Evolutionary conservation across 2,329 filamentous ascomycete genomes (phyloP).

Genomic region (Aspergillus sclerotialis): DNA sequence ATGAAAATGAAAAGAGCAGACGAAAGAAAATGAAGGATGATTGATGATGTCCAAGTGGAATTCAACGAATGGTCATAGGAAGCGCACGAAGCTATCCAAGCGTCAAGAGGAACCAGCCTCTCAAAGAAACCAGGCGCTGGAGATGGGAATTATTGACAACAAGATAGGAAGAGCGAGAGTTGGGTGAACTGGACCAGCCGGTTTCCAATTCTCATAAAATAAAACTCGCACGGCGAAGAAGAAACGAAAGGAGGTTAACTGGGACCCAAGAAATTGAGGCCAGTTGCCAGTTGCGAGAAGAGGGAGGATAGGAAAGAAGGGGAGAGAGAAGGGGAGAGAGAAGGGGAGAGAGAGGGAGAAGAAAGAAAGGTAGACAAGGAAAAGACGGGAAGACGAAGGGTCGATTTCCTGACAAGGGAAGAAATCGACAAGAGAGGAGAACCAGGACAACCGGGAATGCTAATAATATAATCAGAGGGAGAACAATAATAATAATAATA

Average conservation of each 20-base stretch:
- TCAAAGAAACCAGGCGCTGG: slow-evolving; percentile 9
- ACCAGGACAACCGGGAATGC: slow-evolving; percentile 6
- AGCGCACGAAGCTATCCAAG: slow-evolving; percentile 15
- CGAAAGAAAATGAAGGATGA: slow-evolving; percentile 5
- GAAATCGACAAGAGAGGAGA: slow-evolving; percentile 3
- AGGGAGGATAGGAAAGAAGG: slow-evolving; percentile 10
- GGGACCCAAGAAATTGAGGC: slow-evolving; percentile 11
- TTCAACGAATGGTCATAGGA: slow-evolving; percentile 11
- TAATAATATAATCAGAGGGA: not conserved
- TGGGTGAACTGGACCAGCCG: slow-evolving; percentile 30
- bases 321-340: slow-evolving; percentile 18
- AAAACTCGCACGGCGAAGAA: slow-evolving; percentile 30
- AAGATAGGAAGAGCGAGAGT: slow-evolving; percentile 22
- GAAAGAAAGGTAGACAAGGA: slow-evolving; percentile 9
- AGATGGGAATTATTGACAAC: slow-evolving; percentile 3
- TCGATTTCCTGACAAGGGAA: slow-evolving; percentile 9
- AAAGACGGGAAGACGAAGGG: slow-evolving; percentile 7
- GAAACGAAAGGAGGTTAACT: slow-evolving; percentile 12
- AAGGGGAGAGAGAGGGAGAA: slow-evolving; percentile 12
- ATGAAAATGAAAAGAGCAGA: slow-evolving; percentile 2
- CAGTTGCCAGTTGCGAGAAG: slow-evolving; percentile 10
- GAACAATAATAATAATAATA: slow-evolving; percentile 6
- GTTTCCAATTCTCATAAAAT: slow-evolving; percentile 18
- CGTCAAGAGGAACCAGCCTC: slow-evolving; percentile 32
- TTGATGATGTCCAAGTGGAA: slow-evolving; percentile 5